A percentile compares a stretch with the other conserved stretches of the same genome.
Evolutionary conservation across 768 basidiomycete genomes (phyloP).

Genomic region (Kwoniella newhampshirensis): DNA sequence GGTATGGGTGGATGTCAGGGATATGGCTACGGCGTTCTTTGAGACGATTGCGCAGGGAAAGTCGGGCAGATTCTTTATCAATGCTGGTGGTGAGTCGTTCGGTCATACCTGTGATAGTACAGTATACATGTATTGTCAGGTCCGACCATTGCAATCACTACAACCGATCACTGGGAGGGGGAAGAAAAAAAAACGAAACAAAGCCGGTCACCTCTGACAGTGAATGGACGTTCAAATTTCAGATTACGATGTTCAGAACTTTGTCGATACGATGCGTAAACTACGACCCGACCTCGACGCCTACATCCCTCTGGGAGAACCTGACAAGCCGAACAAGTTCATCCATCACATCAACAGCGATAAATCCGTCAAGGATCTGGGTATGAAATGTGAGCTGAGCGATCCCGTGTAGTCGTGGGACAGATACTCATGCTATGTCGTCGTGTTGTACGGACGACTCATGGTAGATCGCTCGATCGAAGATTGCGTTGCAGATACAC

Average conservation of each 20-base stretch:
- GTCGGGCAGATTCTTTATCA: slow-evolving; percentile 25
- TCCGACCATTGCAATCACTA: too few relatives aligned
- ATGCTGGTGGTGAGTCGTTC: slow-evolving; percentile 11
- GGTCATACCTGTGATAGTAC: too few relatives aligned
- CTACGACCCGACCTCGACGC: slow-evolving; percentile 17
- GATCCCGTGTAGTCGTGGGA: too few relatives aligned
- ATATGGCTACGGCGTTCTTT: slow-evolving; percentile 28
- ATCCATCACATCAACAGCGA: background rate
- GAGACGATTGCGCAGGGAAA: slow-evolving; percentile 13
- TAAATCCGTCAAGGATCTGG: slow-evolving; percentile 14
- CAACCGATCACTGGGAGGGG: too few relatives aligned
- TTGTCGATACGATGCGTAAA: slow-evolving; percentile 11
- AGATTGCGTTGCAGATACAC: background rate
- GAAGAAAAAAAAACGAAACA: too few relatives aligned
- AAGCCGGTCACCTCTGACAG: too few relatives aligned
- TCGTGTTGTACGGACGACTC: background rate
- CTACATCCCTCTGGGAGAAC: slow-evolving; percentile 9
- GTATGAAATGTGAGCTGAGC: slow-evolving; percentile 12
- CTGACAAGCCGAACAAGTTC: slow-evolving; percentile 1
- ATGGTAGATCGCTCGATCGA: background rate
- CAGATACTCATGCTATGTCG: too few relatives aligned
- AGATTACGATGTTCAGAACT: slow-evolving; percentile 20
- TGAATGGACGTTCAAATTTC: too few relatives aligned
- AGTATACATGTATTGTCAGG: too few relatives aligned
- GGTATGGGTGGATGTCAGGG: background rate